These are phyloP conservation scores for Claviceps pusilla DNA, from an alignment of 2,329 filamentous ascomycete species.

Conservation along the genomic window DNA sequence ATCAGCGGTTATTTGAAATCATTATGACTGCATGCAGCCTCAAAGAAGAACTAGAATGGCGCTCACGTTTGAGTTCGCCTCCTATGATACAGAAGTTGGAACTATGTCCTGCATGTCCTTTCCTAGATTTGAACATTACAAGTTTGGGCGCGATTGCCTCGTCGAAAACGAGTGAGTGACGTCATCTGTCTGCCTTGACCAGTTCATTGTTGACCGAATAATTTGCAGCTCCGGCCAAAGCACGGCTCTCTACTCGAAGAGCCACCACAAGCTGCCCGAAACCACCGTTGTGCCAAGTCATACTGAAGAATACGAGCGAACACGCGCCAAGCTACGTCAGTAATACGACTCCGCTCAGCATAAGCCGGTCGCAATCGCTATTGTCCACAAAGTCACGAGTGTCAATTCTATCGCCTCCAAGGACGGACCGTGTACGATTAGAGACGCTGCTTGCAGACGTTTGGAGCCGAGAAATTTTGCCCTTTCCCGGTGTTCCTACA, in stretches of 20 bases:
- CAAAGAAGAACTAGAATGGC: constrained; percentile 70
- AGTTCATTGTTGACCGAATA: not conserved
- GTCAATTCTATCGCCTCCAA: constrained; percentile 56
- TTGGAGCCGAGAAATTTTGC: constrained; percentile 68
- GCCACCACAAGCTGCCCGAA: constrained; percentile 59
- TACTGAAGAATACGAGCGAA: constrained; percentile 72
- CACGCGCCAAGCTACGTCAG: constrained; percentile 38
- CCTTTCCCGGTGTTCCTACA: constrained; percentile 66
- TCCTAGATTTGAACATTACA: constrained; percentile 54
- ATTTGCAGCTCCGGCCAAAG: constrained; percentile 41
- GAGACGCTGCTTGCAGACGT: constrained; percentile 62
- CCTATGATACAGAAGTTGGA: constrained; percentile 32
- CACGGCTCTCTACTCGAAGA: constrained; percentile 63
- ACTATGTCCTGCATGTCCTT: constrained; percentile 40
- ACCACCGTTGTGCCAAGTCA: constrained; percentile 55
- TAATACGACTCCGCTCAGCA: constrained; percentile 29
- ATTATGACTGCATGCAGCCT: constrained; percentile 75
- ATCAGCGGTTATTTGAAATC: constrained; percentile 65
- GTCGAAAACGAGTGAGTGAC: constrained; percentile 47
- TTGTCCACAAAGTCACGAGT: constrained; percentile 51
- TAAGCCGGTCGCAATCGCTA: constrained; percentile 68
- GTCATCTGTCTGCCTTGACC: not conserved
- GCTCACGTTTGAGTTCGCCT: constrained; percentile 44
- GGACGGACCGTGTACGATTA: constrained; percentile 61
- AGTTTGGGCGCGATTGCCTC: constrained; percentile 63